A percentile compares a stretch with the other conserved stretches of the same genome.
These are phyloP conservation scores for Trebouxia gelatinosa DNA, from an alignment of 163 green algal species.

Conservation along the genomic window DNA sequence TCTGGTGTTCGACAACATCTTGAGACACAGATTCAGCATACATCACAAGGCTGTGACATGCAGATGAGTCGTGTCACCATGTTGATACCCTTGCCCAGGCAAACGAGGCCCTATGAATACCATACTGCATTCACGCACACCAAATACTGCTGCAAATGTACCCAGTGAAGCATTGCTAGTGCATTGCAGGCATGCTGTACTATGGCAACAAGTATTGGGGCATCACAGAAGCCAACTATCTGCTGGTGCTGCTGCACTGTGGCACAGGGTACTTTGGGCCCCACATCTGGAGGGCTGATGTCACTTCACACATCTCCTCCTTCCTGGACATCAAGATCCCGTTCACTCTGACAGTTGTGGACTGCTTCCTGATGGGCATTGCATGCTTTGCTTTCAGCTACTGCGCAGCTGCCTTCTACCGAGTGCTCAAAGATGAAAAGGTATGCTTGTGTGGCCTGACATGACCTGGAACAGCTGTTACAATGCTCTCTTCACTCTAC, in stretches of 20 bases:
- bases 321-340: constrained; percentile 29
- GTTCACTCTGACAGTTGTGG: constrained; percentile 1
- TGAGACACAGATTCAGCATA: too few species aligned
- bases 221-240: constrained; percentile 88
- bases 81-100: too few species aligned
- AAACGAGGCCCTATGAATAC: too few species aligned
- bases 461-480: too few species aligned
- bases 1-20: too few species aligned
- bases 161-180: too few species aligned
- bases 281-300: constrained; percentile 50
- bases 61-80: too few species aligned
- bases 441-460: background rate
- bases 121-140: too few species aligned
- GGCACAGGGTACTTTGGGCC: constrained; percentile 55
- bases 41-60: too few species aligned
- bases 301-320: constrained; percentile 7
- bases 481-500: too few species aligned
- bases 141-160: too few species aligned
- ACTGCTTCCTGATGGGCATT: constrained; percentile 26
- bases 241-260: constrained; percentile 68
- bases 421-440: constrained; percentile 33
- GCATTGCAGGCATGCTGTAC: constrained; percentile 38
- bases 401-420: constrained; percentile 32
- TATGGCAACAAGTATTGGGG: constrained; percentile 86
- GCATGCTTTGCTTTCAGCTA: constrained; percentile 30